Evolutionary conservation across 129 eudicot species (phyloP).

Genomic region (Centaurea solstitialis): DNA sequence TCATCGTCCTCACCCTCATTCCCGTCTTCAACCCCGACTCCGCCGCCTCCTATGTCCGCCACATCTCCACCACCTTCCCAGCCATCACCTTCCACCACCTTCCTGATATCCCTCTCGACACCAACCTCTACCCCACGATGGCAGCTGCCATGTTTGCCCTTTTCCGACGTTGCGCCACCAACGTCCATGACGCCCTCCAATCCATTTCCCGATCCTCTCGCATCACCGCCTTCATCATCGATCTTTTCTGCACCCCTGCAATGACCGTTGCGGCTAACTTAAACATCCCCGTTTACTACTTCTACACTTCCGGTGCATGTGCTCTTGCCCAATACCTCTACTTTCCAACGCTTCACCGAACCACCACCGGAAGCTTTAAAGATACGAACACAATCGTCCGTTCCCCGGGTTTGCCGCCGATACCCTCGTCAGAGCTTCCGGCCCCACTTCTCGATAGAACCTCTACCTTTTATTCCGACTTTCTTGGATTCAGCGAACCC

Average conservation of each 20-base stretch:
- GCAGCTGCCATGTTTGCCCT: constrained; percentile 26
- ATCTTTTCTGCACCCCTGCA: constrained; percentile 40
- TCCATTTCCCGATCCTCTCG: constrained; percentile 1
- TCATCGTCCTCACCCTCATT: constrained; percentile 28
- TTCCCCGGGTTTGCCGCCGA: constrained; percentile 43
- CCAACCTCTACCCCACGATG: constrained; percentile 15
- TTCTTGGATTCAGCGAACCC: constrained; percentile 1
- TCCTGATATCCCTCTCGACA: constrained; percentile 28
- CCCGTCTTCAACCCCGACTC: constrained; percentile 37
- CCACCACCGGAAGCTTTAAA: constrained; percentile 25
- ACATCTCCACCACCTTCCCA: constrained; percentile 30
- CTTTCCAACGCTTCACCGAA: constrained; percentile 20
- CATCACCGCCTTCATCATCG: constrained; percentile 34
- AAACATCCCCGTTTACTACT: constrained; percentile 41
- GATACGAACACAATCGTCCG: constrained; percentile 23
- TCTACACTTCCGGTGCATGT: constrained; percentile 39
- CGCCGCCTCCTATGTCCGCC: constrained; percentile 25
- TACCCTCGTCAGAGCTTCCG: constrained; percentile 25
- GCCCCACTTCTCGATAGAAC: constrained; percentile 23
- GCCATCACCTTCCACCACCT: constrained; percentile 42
- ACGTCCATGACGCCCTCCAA: constrained; percentile 29
- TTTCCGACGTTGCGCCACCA: constrained; percentile 22
- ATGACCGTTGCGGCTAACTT: constrained; percentile 1
- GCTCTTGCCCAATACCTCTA: constrained; percentile 17
- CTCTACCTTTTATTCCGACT: background rate